These are phyloP conservation scores for Fusarium sterilihyphosum DNA, from an alignment of 2,329 filamentous ascomycete species.

Conservation along the genomic window DNA sequence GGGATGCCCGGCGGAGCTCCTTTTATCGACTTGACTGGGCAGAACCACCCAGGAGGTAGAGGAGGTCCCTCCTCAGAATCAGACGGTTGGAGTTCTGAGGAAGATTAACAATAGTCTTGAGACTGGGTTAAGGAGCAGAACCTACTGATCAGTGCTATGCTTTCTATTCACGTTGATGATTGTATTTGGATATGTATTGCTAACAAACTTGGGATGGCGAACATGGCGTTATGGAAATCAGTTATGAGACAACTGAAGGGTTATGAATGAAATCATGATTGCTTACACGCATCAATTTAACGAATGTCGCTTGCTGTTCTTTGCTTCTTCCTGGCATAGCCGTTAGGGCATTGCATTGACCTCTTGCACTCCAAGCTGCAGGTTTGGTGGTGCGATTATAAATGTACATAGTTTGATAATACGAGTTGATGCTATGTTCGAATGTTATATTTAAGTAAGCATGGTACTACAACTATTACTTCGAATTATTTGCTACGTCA, in stretches of 20 bases:
- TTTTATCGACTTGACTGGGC: slow-evolving; percentile 40
- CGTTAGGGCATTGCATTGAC: background rate
- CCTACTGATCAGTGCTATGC: background rate
- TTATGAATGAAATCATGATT: slow-evolving; percentile 11
- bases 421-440: background rate
- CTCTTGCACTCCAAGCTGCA: background rate
- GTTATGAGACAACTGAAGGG: background rate
- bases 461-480: background rate
- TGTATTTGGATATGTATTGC: slow-evolving; percentile 17
- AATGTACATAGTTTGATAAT: background rate
- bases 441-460: background rate
- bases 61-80: slow-evolving; percentile 7
- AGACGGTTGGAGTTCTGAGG: slow-evolving; percentile 12
- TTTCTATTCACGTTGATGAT: background rate
- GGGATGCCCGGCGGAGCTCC: slow-evolving; percentile 29
- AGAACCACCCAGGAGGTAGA: slow-evolving; percentile 25
- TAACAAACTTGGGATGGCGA: slow-evolving; percentile 29
- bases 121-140: slow-evolving; percentile 9
- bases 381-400: background rate
- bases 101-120: background rate
- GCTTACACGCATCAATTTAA: background rate
- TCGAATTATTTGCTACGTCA: background rate
- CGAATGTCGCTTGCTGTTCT: slow-evolving; percentile 3
- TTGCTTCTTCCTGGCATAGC: background rate
- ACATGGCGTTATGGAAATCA: slow-evolving; percentile 21